phyloP scores from a whole-genome alignment of 192 early-diverging fungal genomes.

The Coemansia sp. region DNA sequence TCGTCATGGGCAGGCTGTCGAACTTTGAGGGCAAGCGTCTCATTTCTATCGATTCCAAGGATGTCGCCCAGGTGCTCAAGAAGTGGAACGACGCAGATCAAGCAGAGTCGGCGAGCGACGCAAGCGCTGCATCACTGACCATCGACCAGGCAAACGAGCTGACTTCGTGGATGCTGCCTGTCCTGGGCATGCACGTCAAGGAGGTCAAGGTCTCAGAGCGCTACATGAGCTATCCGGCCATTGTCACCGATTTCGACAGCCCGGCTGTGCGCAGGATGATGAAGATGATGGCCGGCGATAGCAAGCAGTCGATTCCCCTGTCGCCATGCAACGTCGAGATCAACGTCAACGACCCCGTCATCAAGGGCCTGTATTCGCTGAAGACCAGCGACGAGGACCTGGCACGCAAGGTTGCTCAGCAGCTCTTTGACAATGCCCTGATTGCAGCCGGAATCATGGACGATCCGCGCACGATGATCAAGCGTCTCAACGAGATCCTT shows the following conservation, averaged over 20 bases:
- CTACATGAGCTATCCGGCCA: slow-evolving; percentile 67
- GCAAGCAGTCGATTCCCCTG: slow-evolving; percentile 53
- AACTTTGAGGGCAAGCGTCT: slow-evolving; percentile 78
- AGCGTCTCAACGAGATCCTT: slow-evolving; percentile 63
- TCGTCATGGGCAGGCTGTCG: slow-evolving; percentile 66
- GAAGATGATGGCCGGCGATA: slow-evolving; percentile 53
- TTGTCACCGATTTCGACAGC: slow-evolving; percentile 71
- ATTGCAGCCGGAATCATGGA: slow-evolving; percentile 75
- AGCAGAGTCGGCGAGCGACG: slow-evolving; percentile 41
- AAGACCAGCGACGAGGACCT: slow-evolving; percentile 59
- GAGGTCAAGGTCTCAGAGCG: slow-evolving; percentile 71
- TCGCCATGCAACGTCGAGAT: slow-evolving; percentile 71
- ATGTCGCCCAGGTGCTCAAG: slow-evolving; percentile 64
- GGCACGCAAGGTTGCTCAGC: slow-evolving; percentile 65
- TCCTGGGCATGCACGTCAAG: slow-evolving; percentile 63
- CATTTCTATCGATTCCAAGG: slow-evolving; percentile 56
- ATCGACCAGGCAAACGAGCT: slow-evolving; percentile 58
- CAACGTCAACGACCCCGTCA: slow-evolving; percentile 67
- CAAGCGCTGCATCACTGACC: slow-evolving; percentile 44
- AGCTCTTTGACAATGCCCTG: slow-evolving; percentile 72
- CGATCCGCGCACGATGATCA: slow-evolving; percentile 74
- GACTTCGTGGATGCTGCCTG: slow-evolving; percentile 60
- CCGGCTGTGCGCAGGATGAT: slow-evolving; percentile 66
- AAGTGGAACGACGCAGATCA: slow-evolving; percentile 61
- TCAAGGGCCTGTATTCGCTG: slow-evolving; percentile 62